Evolutionary conservation across 78 protist genomes (phyloP).

Genomic region (Goniomonas avonlea): DNA sequence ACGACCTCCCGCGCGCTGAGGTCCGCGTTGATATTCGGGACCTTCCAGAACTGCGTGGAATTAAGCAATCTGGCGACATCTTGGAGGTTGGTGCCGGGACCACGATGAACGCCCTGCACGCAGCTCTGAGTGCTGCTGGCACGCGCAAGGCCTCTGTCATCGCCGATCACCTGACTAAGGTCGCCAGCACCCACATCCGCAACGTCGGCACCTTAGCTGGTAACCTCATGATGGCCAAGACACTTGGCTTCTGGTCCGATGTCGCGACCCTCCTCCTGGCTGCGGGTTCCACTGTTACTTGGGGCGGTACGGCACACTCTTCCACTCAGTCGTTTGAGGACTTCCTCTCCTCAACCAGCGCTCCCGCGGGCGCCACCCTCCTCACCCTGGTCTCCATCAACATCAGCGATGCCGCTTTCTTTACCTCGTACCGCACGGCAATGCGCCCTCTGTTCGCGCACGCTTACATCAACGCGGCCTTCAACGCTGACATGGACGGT

Average conservation of each 20-base stretch:
- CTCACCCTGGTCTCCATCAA: no score
- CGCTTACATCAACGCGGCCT: constrained; percentile 29
- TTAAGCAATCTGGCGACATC: neutral
- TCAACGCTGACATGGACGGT: neutral
- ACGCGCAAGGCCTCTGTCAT: no score
- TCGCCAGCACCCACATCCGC: constrained; percentile 26
- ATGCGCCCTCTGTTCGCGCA: constrained; percentile 11
- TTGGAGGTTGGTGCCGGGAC: neutral
- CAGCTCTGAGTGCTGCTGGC: neutral
- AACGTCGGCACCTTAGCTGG: constrained; percentile 28
- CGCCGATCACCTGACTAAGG: neutral
- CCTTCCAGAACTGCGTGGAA: constrained; percentile 1
- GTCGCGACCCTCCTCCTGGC: constrained; percentile 3
- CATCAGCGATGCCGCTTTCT: neutral
- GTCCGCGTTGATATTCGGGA: neutral
- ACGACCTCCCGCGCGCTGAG: neutral
- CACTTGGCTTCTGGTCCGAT: constrained; percentile 22
- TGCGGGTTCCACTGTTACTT: no score
- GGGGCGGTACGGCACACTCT: no score
- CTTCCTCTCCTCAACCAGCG: no score
- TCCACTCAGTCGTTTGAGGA: no score
- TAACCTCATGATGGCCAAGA: neutral
- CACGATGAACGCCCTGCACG: neutral
- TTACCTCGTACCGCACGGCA: constrained; percentile 9
- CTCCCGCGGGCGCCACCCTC: no score